phyloP scores from a whole-genome alignment of 2,329 filamentous ascomycete species.

The Penicillium sp. region DNA sequence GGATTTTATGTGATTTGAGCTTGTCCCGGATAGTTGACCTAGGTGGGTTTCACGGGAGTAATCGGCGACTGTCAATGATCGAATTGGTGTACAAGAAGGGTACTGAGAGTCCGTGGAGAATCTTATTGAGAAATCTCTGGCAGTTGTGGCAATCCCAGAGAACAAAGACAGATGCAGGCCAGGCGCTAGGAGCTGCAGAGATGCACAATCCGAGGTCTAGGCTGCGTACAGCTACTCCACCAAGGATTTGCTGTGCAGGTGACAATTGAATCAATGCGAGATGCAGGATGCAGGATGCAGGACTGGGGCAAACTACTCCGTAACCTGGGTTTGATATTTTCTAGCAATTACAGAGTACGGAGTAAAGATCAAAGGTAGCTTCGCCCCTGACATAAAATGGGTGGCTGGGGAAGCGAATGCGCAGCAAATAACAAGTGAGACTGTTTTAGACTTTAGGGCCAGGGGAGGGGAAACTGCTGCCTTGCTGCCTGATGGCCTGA shows the following conservation, averaged over 20 bases:
- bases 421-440: neutral
- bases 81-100: neutral
- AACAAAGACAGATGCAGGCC: slow-evolving; percentile 21
- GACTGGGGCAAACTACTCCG: neutral
- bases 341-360: neutral
- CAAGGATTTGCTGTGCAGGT: slow-evolving; percentile 11
- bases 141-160: slow-evolving; percentile 15
- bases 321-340: neutral
- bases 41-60: neutral
- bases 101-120: neutral
- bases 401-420: slow-evolving; percentile 1
- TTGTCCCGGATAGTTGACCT: neutral
- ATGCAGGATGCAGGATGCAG: neutral
- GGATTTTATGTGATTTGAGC: neutral
- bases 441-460: neutral
- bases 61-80: neutral
- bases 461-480: neutral
- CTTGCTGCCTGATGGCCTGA: neutral
- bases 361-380: neutral
- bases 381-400: neutral
- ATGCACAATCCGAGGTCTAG: slow-evolving; percentile 18
- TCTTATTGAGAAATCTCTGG: slow-evolving; percentile 1
- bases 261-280: neutral
- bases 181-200: slow-evolving; percentile 22
- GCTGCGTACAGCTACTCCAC: slow-evolving; percentile 16